Evolutionary conservation across 345 rosid species (phyloP).

Genomic region (Durio zibethinus): DNA sequence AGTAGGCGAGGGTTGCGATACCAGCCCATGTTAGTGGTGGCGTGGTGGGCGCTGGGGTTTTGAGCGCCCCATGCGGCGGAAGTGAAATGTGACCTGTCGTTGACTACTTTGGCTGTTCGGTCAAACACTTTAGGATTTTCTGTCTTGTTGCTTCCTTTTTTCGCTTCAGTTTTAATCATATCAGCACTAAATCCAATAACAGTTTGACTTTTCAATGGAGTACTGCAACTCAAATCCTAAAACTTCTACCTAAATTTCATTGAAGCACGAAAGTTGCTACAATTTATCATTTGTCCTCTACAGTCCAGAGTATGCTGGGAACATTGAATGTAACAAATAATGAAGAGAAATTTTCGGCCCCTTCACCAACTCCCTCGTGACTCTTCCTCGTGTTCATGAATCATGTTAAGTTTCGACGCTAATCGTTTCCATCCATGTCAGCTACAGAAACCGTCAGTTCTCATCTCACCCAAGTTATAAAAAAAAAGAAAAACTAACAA

Average conservation of each 20-base stretch:
- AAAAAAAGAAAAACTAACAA: too few species aligned
- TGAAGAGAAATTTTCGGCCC: too few species aligned
- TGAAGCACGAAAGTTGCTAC: too few species aligned
- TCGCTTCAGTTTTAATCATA: too few species aligned
- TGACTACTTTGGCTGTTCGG: not conserved
- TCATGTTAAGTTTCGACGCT: not conserved
- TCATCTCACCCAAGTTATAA: not conserved
- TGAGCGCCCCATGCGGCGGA: constrained; percentile 23
- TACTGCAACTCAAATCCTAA: too few species aligned
- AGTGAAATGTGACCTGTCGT: constrained; percentile 6
- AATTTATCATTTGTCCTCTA: not conserved
- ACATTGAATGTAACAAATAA: not conserved
- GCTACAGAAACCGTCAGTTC: too few species aligned
- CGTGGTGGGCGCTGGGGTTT: not conserved
- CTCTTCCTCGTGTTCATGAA: not conserved
- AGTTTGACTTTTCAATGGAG: too few species aligned
- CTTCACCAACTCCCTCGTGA: not conserved
- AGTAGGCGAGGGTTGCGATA: too few species aligned
- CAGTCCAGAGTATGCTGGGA: not conserved
- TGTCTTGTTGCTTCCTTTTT: not conserved
- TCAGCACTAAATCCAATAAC: too few species aligned
- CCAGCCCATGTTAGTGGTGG: constrained; percentile 10
- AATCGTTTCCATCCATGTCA: not conserved
- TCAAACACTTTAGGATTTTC: not conserved
- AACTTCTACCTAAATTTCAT: too few species aligned